Evolutionary conservation across 1,284 basidiomycete species (phyloP).

Genomic region (Grifola frondosa): DNA sequence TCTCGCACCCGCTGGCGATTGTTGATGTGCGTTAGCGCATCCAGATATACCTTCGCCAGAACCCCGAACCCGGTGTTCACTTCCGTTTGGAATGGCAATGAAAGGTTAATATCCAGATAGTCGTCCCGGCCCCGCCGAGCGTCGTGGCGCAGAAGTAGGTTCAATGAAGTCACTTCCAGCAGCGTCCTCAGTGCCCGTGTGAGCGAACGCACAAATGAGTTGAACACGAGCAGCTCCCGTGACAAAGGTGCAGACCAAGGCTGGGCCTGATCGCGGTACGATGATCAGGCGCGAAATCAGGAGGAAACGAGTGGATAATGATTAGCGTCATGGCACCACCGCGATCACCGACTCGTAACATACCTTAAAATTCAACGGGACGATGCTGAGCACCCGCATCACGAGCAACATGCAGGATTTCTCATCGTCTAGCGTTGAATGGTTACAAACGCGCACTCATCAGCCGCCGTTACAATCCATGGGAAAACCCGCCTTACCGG

Average conservation of each 20-base stretch:
- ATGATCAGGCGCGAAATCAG: conserved; percentile 13
- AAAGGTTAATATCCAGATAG: conserved; percentile 87
- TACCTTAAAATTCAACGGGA: conserved; percentile 92
- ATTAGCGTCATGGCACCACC: conserved; percentile 3
- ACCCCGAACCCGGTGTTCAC: conserved; percentile 98
- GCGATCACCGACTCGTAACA: conserved; percentile 27
- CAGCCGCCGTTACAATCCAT: conserved; percentile 24
- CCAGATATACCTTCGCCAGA: conserved; percentile 93
- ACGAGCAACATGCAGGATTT: conserved; percentile 91
- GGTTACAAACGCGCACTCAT: no score
- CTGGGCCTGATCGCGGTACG: conserved; percentile 51
- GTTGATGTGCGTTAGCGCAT: conserved; percentile 87
- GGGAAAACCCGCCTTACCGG: conserved; percentile 50
- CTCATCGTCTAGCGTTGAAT: conserved; percentile 66
- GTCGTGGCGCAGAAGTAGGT: conserved; percentile 89
- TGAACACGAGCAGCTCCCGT: conserved; percentile 96
- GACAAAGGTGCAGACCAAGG: conserved; percentile 95
- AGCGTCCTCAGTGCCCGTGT: conserved; percentile 88
- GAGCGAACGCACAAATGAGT: conserved; percentile 91
- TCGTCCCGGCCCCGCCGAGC: conserved; percentile 88
- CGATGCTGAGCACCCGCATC: conserved; percentile 93
- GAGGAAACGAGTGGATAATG: conserved; percentile 5
- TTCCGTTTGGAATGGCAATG: conserved; percentile 91
- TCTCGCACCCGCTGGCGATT: conserved; percentile 73
- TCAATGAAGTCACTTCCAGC: conserved; percentile 88